Conservation (phyloP, 2,329 filamentous ascomycete species). For the Microascus cirrosus region DNA sequence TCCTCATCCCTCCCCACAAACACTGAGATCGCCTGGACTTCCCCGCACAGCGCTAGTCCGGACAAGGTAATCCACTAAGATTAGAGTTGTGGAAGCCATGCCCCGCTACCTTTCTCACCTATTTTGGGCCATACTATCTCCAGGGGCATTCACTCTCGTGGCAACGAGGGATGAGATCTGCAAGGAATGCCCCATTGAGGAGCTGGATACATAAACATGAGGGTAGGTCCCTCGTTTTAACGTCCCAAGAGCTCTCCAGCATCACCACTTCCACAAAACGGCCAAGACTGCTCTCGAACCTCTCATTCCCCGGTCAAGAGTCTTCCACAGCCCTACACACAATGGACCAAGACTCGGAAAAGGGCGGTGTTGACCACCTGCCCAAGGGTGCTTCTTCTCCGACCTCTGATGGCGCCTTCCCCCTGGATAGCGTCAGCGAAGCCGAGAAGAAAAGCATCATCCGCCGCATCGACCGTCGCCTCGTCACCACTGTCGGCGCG, state of each 20-base stretch:
- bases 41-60: neutral
- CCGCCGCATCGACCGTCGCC: conserved; percentile 53
- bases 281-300: neutral
- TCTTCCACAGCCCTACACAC: no score
- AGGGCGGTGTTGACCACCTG: neutral
- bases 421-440: conserved; percentile 27
- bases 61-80: neutral
- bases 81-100: neutral
- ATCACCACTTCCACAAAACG: neutral
- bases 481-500: conserved; percentile 49
- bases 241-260: neutral
- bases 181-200: no score
- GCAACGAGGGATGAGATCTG: neutral
- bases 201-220: neutral
- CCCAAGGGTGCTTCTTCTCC: neutral
- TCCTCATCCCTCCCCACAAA: neutral
- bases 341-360: neutral
- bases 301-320: neutral
- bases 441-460: conserved; percentile 59
- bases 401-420: neutral
- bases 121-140: neutral
- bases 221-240: neutral
- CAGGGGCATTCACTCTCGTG: neutral
- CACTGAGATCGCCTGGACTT: neutral
- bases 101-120: neutral